Evolutionary conservation across 805 yeast genomes (phyloP).

Genomic region (Candida rishiriensis): DNA sequence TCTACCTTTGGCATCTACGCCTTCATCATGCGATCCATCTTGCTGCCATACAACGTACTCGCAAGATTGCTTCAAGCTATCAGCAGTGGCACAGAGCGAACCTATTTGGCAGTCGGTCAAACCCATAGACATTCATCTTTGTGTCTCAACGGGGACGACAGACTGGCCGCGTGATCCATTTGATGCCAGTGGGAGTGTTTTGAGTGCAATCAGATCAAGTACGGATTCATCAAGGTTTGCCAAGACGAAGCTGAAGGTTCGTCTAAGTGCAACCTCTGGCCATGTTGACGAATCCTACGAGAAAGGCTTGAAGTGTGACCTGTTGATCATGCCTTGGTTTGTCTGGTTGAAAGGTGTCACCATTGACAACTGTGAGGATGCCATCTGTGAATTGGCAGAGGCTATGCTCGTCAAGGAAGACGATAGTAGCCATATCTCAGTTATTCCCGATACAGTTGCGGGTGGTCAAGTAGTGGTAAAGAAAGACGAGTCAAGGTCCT

Average conservation of each 20-base stretch:
- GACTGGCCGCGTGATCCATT: constrained; percentile 84
- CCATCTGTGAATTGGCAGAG: constrained; percentile 43
- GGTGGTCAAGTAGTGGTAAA: constrained; percentile 20
- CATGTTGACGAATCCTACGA: constrained; percentile 30
- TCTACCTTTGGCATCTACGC: constrained; percentile 45
- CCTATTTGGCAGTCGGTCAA: constrained; percentile 69
- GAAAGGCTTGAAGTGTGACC: constrained; percentile 47
- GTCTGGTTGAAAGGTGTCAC: constrained; percentile 58
- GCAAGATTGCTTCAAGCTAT: constrained; percentile 34
- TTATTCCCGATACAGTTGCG: constrained; percentile 6
- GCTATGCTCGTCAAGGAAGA: not conserved
- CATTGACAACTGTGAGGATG: constrained; percentile 36
- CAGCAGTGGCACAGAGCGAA: constrained; percentile 19
- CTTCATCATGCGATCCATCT: constrained; percentile 45
- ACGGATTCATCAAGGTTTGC: constrained; percentile 22
- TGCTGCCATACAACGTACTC: constrained; percentile 37
- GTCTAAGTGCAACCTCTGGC: constrained; percentile 20
- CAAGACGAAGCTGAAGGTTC: constrained; percentile 13
- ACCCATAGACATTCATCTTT: constrained; percentile 64
- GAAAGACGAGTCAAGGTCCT: constrained; percentile 38
- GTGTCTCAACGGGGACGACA: constrained; percentile 76
- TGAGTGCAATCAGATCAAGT: constrained; percentile 17
- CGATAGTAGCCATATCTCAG: not conserved
- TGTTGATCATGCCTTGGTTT: constrained; percentile 69
- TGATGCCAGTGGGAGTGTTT: constrained; percentile 30